These are phyloP conservation scores for Houttuynia cordata DNA, from an alignment of 164 flowering plant genomes.

Conservation along the genomic window DNA sequence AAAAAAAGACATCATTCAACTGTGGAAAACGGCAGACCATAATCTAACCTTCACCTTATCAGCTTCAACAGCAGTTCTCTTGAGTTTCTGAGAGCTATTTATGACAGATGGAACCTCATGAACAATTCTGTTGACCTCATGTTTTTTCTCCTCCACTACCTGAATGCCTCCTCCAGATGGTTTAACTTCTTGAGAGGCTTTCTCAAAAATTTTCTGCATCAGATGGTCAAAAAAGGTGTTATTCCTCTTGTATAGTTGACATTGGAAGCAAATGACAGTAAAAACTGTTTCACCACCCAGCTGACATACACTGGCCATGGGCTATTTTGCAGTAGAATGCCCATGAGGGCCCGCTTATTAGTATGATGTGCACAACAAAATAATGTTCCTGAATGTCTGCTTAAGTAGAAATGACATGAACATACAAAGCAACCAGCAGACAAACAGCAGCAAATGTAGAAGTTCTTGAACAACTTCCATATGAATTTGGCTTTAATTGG, in stretches of 20 bases:
- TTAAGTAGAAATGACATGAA: neutral
- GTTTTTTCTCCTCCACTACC: slow-evolving; percentile 4
- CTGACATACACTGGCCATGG: too few relatives aligned
- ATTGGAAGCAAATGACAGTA: neutral
- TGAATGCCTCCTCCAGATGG: slow-evolving; percentile 23
- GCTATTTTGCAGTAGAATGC: too few relatives aligned
- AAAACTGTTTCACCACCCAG: too few relatives aligned
- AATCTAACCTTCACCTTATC: slow-evolving; percentile 31
- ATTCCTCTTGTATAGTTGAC: neutral
- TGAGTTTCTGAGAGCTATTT: slow-evolving; percentile 10
- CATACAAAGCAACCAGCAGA: too few relatives aligned
- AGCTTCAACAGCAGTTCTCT: slow-evolving; percentile 17
- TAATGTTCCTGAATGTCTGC: neutral
- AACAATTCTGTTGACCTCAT: slow-evolving; percentile 11
- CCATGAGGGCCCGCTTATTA: too few relatives aligned
- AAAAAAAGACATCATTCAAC: neutral
- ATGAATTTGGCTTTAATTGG: neutral
- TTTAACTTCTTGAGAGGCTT: slow-evolving; percentile 35
- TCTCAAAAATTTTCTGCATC: slow-evolving; percentile 44
- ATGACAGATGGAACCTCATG: slow-evolving; percentile 16
- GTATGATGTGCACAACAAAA: neutral
- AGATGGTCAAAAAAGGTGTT: neutral
- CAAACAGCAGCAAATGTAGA: neutral
- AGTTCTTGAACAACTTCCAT: neutral
- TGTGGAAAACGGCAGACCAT: neutral